Evolutionary conservation across 2,329 filamentous ascomycete species (phyloP).

Genomic region (Fusarium penzigii): DNA sequence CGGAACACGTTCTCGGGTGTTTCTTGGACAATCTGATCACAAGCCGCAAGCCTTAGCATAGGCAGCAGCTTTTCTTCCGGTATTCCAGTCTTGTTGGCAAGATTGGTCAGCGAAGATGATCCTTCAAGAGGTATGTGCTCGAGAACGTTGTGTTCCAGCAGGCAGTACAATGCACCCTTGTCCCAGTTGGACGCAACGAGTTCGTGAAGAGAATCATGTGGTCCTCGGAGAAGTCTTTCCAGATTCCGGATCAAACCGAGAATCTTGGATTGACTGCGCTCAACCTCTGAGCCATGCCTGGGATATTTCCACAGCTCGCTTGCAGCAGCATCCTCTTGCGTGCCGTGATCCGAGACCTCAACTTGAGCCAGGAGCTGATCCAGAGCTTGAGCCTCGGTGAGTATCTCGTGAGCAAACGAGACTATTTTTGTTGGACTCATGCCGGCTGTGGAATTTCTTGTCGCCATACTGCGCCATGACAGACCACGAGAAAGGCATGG

Average conservation of each 20-base stretch:
- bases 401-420: constrained; percentile 7
- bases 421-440: constrained; percentile 13
- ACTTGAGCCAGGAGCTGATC: not conserved
- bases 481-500: not conserved
- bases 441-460: constrained; percentile 4
- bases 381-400: constrained; percentile 8
- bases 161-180: constrained; percentile 16
- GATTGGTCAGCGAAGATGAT: constrained; percentile 2
- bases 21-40: constrained; percentile 15
- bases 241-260: constrained; percentile 11
- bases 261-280: constrained; percentile 6
- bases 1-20: constrained; percentile 4
- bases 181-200: constrained; percentile 40
- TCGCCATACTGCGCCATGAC: constrained; percentile 2
- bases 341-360: not conserved
- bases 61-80: constrained; percentile 14
- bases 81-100: constrained; percentile 10
- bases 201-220: constrained; percentile 35
- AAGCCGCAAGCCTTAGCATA: constrained; percentile 14
- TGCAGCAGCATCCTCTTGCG: not conserved
- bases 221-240: constrained; percentile 3
- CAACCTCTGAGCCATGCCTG: not conserved
- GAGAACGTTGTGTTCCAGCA: constrained; percentile 16
- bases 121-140: constrained; percentile 10
- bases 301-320: constrained; percentile 4